Evolutionary conservation across 345 rosid species (phyloP), one percentile per base, ranked within the genome.

Genomic region (Dipteronia dyeriana): DNA sequence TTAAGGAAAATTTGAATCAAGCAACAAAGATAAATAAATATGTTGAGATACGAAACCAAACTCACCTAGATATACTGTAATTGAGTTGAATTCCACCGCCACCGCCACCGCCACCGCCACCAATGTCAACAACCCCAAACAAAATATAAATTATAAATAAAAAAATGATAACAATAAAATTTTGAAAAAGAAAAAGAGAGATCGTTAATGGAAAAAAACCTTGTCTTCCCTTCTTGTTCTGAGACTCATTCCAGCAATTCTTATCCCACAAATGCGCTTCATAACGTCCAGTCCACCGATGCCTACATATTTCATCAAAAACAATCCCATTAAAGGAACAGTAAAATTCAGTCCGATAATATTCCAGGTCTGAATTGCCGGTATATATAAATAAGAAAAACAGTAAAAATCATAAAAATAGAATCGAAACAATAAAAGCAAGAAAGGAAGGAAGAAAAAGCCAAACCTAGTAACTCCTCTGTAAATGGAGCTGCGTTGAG

Each of bases 211-310:
- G 17, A 49, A 57, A 78, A 78, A 83, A 68, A 88, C 92, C 92
- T 88, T 88, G 92, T 81, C 88, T 82, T 64, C 92, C 92, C 81
- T 88, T 88, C 85, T 88, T 88, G 80, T 81, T 86, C 73, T 86
- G 92, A 1, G 92, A 86, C 57, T 85, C 86, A 53, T 88, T 88
- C 92, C 92, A 88, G 80, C 92, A 85, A 68, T 88, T 82, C 73
- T 87, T 88, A 76, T 88, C 92, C 92, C 92, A 88, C 84, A 86
- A 77, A 81, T 88, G 92, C 71, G 92, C 90, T 67, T 88, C 90
- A 79, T 82, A 88, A 4, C 91, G 83, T 0, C 91, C 91, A 0
- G 91, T 88, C 91, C 91, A 88, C 19, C 91, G 85, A 70, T 88
- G 91, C 84, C 91, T 34, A 34, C 38, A 34, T 34, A 34, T 34